A percentile compares a stretch with the other conserved stretches of the same genome.
Conservation (phyloP, 2,329 filamentous ascomycete species). For the Pestalotiopsis sp. region DNA sequence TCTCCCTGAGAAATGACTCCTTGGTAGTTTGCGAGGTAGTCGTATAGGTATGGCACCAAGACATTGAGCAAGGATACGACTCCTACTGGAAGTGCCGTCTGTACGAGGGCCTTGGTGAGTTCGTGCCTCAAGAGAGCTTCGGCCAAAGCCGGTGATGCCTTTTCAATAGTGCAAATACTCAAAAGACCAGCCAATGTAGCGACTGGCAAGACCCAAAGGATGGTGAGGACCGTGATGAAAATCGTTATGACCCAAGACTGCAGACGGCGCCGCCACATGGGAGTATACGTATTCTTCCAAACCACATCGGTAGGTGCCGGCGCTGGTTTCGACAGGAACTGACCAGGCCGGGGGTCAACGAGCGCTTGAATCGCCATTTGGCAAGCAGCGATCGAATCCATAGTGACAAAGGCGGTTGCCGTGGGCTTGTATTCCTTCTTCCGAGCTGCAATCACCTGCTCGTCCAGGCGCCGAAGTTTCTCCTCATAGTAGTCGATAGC, state of each 20-base stretch:
- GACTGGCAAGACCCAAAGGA: conserved; percentile 87
- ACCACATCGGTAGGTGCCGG: conserved; percentile 91
- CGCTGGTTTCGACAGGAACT: conserved; percentile 81
- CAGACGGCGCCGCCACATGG: conserved; percentile 71
- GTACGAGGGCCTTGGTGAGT: conserved; percentile 75
- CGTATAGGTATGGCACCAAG: conserved; percentile 90
- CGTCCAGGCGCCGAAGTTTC: conserved; percentile 76
- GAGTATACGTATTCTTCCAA: conserved; percentile 90
- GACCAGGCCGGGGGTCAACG: conserved; percentile 85
- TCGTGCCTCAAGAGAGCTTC: conserved; percentile 67
- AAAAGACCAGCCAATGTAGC: conserved; percentile 77
- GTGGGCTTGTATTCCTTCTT: conserved; percentile 76
- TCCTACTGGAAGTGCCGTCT: conserved; percentile 84
- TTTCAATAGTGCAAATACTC: conserved; percentile 77
- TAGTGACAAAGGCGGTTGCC: conserved; percentile 91
- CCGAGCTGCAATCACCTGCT: conserved; percentile 69
- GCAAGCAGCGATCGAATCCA: conserved; percentile 89
- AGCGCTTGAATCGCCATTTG: conserved; percentile 97
- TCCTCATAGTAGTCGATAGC: conserved; percentile 95
- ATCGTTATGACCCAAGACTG: conserved; percentile 83
- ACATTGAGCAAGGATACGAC: conserved; percentile 86
- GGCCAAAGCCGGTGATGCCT: conserved; percentile 71
- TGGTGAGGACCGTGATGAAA: conserved; percentile 78
- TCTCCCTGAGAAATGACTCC: conserved; percentile 95
- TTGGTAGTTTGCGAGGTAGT: conserved; percentile 87